Evolutionary conservation across 176 grass and related monocot genomes (phyloP).

Genomic region (Zoysia pacifica): DNA sequence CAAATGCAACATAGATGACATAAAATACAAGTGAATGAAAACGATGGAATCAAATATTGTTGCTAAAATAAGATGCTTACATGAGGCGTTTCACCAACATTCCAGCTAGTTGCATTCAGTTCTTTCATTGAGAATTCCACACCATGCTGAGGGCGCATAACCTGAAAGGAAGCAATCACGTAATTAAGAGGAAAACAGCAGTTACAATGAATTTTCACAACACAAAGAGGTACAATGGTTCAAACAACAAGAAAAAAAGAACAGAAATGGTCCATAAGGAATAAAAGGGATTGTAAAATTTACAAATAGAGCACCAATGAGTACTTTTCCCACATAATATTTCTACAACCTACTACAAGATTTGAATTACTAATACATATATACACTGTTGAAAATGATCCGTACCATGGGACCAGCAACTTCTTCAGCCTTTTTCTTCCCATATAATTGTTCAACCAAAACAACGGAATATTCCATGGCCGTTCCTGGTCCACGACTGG

Average conservation of each 20-base stretch:
- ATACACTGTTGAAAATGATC: conserved; percentile 15
- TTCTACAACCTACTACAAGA: not conserved
- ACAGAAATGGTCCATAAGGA: not conserved
- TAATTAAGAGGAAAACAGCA: not conserved
- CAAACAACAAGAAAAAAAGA: too few relatives aligned
- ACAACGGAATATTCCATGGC: conserved; percentile 66
- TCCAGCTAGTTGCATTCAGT: conserved; percentile 63
- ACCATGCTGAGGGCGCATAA: conserved; percentile 60
- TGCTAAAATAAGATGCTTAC: conserved; percentile 37
- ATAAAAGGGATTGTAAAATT: not conserved
- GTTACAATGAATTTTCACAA: not conserved
- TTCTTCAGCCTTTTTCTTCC: conserved; percentile 69
- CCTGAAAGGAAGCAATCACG: conserved; percentile 29
- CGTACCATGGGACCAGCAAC: conserved; percentile 72
- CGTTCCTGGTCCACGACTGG: conserved; percentile 72
- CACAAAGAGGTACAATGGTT: not conserved
- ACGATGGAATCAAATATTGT: not conserved
- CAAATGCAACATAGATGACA: not conserved
- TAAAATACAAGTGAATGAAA: conserved; percentile 13
- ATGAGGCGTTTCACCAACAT: conserved; percentile 55
- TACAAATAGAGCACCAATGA: not conserved
- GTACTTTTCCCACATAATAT: not conserved
- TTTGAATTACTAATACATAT: not conserved
- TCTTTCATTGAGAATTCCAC: conserved; percentile 57
- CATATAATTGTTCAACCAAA: conserved; percentile 73